phyloP scores from a whole-genome alignment of 1,284 basidiomycete species.

The Fomitiporia mediterranea region DNA sequence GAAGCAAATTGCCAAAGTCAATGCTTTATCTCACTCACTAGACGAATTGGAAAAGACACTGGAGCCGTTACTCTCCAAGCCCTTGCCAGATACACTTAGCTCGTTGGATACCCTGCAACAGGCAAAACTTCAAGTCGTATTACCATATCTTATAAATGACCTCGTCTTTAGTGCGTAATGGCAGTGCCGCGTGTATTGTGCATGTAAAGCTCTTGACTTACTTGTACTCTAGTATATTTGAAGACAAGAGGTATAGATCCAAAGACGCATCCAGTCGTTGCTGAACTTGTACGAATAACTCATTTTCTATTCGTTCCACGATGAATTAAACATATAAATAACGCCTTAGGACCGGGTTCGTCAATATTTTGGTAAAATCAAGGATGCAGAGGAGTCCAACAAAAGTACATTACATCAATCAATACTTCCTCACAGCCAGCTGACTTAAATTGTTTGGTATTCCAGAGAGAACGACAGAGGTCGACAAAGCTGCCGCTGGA shows the following conservation, averaged over 20 bases:
- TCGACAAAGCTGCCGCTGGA: slow-evolving; percentile 74
- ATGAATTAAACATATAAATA: too few species aligned
- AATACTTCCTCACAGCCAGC: background rate
- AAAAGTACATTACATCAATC: slow-evolving; percentile 41
- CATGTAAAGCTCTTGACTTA: background rate
- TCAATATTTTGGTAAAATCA: slow-evolving; percentile 77
- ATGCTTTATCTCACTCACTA: slow-evolving; percentile 49
- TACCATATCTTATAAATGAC: slow-evolving; percentile 79
- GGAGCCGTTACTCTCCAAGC: slow-evolving; percentile 56
- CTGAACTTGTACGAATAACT: slow-evolving; percentile 56
- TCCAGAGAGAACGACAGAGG: slow-evolving; percentile 42
- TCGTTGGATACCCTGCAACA: slow-evolving; percentile 69
- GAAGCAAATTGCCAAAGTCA: slow-evolving; percentile 51
- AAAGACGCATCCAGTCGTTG: slow-evolving; percentile 66
- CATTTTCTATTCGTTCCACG: too few species aligned
- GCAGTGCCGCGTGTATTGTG: slow-evolving; percentile 8
- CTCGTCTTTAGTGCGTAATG: slow-evolving; percentile 65
- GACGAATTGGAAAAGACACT: slow-evolving; percentile 62
- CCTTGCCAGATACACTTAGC: slow-evolving; percentile 60
- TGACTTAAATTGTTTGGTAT: background rate
- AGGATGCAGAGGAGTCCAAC: slow-evolving; percentile 61
- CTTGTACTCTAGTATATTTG: slow-evolving; percentile 57
- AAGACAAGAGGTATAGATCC: slow-evolving; percentile 75
- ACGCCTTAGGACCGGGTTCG: slow-evolving; percentile 63
- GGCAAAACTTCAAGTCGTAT: slow-evolving; percentile 67